These are phyloP conservation scores for Arabis alpina DNA, from an alignment of 345 rosid genomes.

Conservation along the genomic window DNA sequence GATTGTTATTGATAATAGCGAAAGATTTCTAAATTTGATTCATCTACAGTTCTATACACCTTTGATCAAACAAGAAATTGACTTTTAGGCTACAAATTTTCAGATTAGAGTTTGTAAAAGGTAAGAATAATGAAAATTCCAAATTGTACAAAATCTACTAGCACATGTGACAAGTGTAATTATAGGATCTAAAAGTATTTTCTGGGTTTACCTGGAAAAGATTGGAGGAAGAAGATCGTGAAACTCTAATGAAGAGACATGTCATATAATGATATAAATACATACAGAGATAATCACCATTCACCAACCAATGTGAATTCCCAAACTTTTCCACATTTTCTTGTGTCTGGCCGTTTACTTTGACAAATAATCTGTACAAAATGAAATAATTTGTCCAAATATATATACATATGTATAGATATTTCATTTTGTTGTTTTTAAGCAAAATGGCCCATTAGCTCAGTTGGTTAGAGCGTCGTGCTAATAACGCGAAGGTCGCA, in stretches of 20 bases:
- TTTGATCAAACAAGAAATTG: conserved; percentile 4
- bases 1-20: neutral
- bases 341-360: neutral
- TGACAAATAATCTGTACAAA: neutral
- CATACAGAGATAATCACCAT: neutral
- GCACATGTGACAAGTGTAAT: neutral
- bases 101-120: neutral
- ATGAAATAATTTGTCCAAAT: no score
- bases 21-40: neutral
- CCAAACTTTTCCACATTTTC: neutral
- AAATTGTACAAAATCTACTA: conserved; percentile 3
- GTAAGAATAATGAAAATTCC: neutral
- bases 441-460: conserved; percentile 22
- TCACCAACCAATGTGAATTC: conserved; percentile 2
- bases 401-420: no score
- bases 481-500: conserved; percentile 94
- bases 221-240: conserved; percentile 26
- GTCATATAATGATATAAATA: neutral
- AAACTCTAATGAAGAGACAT: conserved; percentile 8
- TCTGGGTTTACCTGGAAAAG: conserved; percentile 28
- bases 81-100: neutral
- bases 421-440: no score
- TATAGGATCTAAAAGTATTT: neutral
- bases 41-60: neutral
- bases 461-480: conserved; percentile 71